Conservation (phyloP, 148 eudicot genomes). For the Linanthus parryae region DNA sequence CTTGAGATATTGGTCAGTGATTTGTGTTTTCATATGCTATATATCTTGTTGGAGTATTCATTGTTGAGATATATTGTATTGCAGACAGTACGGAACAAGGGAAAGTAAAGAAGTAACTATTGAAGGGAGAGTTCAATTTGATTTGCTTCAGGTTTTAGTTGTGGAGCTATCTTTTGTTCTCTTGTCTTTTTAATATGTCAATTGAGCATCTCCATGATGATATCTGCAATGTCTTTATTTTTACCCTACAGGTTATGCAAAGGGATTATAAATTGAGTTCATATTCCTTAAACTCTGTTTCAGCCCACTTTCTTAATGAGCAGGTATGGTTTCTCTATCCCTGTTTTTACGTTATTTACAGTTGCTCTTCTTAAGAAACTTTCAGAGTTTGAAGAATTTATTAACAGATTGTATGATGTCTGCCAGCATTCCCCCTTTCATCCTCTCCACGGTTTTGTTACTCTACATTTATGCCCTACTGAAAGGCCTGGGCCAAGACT, state of each 20-base stretch:
- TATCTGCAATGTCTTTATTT: too few species aligned
- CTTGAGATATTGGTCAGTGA: too few species aligned
- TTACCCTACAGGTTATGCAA: conserved; percentile 69
- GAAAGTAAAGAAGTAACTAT: conserved; percentile 90
- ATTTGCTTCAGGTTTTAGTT: conserved; percentile 77
- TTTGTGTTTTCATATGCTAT: too few species aligned
- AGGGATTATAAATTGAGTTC: conserved; percentile 96
- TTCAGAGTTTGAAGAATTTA: too few species aligned
- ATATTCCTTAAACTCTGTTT: conserved; percentile 93
- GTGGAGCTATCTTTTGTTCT: neutral
- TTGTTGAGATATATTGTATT: conserved; percentile 15
- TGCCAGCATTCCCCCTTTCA: too few species aligned
- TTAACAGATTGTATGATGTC: too few species aligned
- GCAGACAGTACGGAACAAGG: conserved; percentile 91
- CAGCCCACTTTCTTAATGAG: conserved; percentile 97
- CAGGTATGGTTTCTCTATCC: conserved; percentile 35
- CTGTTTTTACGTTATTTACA: neutral
- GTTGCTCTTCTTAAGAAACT: too few species aligned
- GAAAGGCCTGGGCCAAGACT: too few species aligned
- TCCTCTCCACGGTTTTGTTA: too few species aligned
- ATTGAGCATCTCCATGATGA: neutral
- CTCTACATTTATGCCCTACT: too few species aligned
- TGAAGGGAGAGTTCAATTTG: conserved; percentile 98
- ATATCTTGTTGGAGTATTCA: conserved; percentile 6
- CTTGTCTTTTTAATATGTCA: neutral